Conservation (phyloP, 805 yeast species). For the Jamesozyma lodderae region DNA sequence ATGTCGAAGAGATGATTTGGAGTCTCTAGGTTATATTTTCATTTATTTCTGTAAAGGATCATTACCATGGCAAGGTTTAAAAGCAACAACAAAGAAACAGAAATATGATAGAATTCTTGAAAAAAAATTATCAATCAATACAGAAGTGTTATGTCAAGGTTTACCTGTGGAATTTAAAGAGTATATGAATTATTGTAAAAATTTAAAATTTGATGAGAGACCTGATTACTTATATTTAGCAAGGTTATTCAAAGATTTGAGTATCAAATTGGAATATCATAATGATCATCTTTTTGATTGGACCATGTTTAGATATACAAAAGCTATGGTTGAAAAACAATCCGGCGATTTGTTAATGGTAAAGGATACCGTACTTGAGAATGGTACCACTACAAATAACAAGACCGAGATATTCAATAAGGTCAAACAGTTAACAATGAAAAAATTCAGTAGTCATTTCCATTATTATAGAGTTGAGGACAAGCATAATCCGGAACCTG, state of each 20-base stretch:
- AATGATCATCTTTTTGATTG: constrained; percentile 96
- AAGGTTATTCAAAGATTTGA: constrained; percentile 82
- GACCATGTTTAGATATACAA: constrained; percentile 53
- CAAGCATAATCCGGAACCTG: constrained; percentile 27
- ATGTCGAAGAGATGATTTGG: constrained; percentile 92
- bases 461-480: constrained; percentile 27
- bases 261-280: constrained; percentile 79
- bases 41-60: constrained; percentile 94
- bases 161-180: constrained; percentile 85
- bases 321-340: constrained; percentile 30
- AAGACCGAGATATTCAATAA: constrained; percentile 25
- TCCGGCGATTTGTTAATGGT: constrained; percentile 7
- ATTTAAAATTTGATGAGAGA: constrained; percentile 90
- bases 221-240: constrained; percentile 92
- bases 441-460: constrained; percentile 29
- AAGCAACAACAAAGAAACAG: constrained; percentile 97
- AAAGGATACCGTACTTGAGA: too few species aligned
- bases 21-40: constrained; percentile 87
- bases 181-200: constrained; percentile 82
- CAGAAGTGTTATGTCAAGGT: constrained; percentile 86
- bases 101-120: constrained; percentile 96
- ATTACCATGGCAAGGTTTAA: constrained; percentile 97
- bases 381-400: constrained; percentile 9
- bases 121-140: constrained; percentile 84
- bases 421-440: constrained; percentile 28